A percentile compares a stretch with the other conserved stretches of the same genome.
phyloP scores from a whole-genome alignment of 176 grass and related monocot species.

The Pharus latifolius region DNA sequence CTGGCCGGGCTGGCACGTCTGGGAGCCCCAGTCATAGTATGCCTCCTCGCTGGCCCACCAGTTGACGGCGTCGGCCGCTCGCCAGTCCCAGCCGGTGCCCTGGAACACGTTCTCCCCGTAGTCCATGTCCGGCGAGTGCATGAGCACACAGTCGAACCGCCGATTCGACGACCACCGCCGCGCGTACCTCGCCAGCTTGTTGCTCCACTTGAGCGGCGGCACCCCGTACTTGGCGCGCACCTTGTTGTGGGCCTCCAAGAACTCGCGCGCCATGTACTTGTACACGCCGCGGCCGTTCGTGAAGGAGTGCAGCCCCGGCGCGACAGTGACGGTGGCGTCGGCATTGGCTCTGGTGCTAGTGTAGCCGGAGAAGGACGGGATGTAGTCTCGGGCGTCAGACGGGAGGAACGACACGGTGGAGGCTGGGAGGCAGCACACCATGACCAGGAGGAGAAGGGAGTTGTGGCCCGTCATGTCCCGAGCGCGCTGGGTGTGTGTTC shows the following conservation, averaged over 20 bases:
- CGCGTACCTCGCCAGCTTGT: conserved; percentile 27
- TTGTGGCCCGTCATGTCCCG: too few species aligned
- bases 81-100: conserved; percentile 27
- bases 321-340: too few species aligned
- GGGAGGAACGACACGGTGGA: too few species aligned
- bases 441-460: too few species aligned
- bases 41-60: conserved; percentile 33
- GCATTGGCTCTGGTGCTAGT: too few species aligned
- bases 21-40: conserved; percentile 29
- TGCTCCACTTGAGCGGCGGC: conserved; percentile 25
- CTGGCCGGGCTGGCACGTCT: conserved; percentile 24
- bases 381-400: too few species aligned
- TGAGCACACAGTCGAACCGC: conserved; percentile 30
- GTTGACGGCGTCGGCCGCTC: neutral
- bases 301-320: neutral
- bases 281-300: neutral
- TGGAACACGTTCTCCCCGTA: conserved; percentile 51
- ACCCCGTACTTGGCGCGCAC: conserved; percentile 33
- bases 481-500: too few species aligned
- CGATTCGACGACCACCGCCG: conserved; percentile 41
- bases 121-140: neutral
- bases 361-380: too few species aligned
- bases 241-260: conserved; percentile 47
- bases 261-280: conserved; percentile 29
- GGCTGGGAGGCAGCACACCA: too few species aligned